These are phyloP conservation scores for Margaritispora aquatica DNA, from an alignment of 495 filamentous ascomycete species.

Conservation along the genomic window DNA sequence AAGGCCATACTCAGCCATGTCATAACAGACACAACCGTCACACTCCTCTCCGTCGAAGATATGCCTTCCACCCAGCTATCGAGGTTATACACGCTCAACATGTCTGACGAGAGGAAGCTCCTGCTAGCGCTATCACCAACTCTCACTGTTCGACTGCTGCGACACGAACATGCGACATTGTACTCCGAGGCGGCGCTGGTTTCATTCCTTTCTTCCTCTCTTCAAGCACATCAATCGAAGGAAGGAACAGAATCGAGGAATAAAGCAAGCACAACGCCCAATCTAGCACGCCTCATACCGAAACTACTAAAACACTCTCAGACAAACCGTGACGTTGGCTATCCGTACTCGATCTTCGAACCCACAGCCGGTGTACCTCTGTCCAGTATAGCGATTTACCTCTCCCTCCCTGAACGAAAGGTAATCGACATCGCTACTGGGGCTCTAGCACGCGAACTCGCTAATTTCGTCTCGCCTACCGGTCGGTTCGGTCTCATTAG, in stretches of 20 bases:
- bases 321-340: constrained; percentile 34
- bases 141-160: constrained; percentile 43
- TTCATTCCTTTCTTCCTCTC: constrained; percentile 12
- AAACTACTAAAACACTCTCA: constrained; percentile 40
- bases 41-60: constrained; percentile 18
- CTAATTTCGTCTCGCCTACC: constrained; percentile 38
- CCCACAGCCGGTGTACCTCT: constrained; percentile 38
- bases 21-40: constrained; percentile 16
- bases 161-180: constrained; percentile 49
- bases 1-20: constrained; percentile 21
- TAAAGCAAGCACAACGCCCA: too few relatives aligned
- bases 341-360: constrained; percentile 45
- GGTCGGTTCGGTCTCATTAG: constrained; percentile 28
- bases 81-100: constrained; percentile 43
- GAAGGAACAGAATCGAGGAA: too few relatives aligned
- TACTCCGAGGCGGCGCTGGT: constrained; percentile 46
- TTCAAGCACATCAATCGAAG: too few relatives aligned
- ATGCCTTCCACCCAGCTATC: constrained; percentile 33
- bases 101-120: constrained; percentile 47
- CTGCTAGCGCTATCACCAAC: constrained; percentile 50
- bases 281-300: constrained; percentile 6
- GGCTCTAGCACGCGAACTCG: constrained; percentile 44
- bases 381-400: constrained; percentile 18
- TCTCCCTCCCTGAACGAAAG: constrained; percentile 15
- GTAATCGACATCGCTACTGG: constrained; percentile 27